Conservation (phyloP, 345 rosid genomes). For the Adansonia digitata region DNA sequence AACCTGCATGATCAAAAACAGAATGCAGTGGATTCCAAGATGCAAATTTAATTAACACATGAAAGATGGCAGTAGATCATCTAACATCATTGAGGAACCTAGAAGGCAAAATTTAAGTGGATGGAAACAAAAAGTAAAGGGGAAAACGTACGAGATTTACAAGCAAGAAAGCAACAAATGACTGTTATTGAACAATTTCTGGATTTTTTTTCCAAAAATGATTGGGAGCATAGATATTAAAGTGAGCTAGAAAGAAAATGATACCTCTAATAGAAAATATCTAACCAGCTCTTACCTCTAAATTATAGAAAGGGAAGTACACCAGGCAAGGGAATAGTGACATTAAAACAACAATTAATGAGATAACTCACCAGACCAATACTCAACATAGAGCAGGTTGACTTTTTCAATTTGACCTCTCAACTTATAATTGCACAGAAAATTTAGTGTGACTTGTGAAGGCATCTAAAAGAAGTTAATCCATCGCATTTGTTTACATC, state of each 20-base stretch:
- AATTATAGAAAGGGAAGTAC: not conserved
- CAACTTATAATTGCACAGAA: not conserved
- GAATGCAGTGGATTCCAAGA: not conserved
- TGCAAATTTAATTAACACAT: not conserved
- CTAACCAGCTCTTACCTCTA: not conserved
- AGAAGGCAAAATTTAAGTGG: not conserved
- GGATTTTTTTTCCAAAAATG: not conserved
- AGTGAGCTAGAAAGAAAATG: not conserved
- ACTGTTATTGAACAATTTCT: not conserved
- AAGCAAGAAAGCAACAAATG: not conserved
- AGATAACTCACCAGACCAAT: not conserved
- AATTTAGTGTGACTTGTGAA: not conserved
- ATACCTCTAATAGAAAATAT: not conserved
- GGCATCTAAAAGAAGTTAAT: not conserved
- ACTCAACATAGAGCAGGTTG: not conserved
- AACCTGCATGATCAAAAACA: constrained; percentile 47
- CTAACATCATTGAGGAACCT: not conserved
- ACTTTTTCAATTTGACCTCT: not conserved
- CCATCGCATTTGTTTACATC: not conserved
- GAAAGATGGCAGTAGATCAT: constrained; percentile 4
- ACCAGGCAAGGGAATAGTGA: not conserved
- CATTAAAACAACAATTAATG: not conserved
- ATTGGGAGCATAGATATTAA: not conserved
- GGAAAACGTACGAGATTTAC: not conserved
- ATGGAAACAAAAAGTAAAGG: not conserved